Base-by-base conservation (phyloP, 129 eudicot species). In the Artemisia annua region DNA sequence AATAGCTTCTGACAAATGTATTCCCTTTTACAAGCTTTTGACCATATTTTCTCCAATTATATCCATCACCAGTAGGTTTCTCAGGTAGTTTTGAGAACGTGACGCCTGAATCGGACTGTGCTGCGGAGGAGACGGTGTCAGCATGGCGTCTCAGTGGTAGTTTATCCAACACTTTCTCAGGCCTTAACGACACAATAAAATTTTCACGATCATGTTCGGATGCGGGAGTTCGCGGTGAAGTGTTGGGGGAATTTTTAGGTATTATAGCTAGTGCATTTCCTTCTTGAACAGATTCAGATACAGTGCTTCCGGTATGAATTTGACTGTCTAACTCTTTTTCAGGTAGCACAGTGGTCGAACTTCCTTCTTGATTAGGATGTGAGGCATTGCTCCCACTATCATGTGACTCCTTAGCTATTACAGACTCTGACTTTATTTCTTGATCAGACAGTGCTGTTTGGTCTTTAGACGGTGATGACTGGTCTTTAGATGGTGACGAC, bases 1-100 rank as follows among this genome's bases (percentile, higher is more conserved):
- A 91, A 86, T 91, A 91, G 80, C 96, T 91, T 58, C 97, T 82
- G 43, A 86, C 75, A 81, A 84, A 88, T 74, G 85, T 73, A 79
- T 88, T 91, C 74, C 96, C 96, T 75, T 88, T 79, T 10, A 91
- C 92, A 55, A 84, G 74, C 74, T 91, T 91, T 81, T 91, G 97
- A 51, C 97, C 97, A 70, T 91, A 91, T 74, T 91, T 91, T 76
- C 97, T 79, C 92, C 96, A 91, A 66, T 86, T 91, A 86, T 91
- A 91, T 51, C 96, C 97, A 50, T 91, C 97, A 48, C 88, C 89
- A 1, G 84, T 82, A 60, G 91, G 88, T 79, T 87, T 89, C 54
- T 89, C 98, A 24, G 85, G 88, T 70, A 80, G 56, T 79, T 67
- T 85, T 70, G 79, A 73, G 54, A 87, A 74, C 52, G 80, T 60